phyloP scores from a whole-genome alignment of 1,284 basidiomycete genomes.

The Gymnopus androsaceus region DNA sequence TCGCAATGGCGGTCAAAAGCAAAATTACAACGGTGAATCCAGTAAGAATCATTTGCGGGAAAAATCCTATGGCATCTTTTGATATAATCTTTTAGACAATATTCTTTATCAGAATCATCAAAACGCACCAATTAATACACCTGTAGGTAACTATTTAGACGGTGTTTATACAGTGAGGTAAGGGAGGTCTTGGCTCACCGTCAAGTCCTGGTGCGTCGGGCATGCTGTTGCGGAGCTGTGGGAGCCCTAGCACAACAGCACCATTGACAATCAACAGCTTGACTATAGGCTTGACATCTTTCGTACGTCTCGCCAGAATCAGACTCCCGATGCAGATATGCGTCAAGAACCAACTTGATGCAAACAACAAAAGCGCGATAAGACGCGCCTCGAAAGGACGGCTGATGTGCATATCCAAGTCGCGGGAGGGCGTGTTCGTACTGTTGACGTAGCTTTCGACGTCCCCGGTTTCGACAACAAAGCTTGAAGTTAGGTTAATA shows the following conservation, averaged over 20 bases:
- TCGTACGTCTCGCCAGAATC: conserved; percentile 40
- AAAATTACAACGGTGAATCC: conserved; percentile 42
- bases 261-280: conserved; percentile 43
- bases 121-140: conserved; percentile 48
- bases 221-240: conserved; percentile 56
- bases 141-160: conserved; percentile 26
- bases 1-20: conserved; percentile 43
- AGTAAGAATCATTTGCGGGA: conserved; percentile 57
- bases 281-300: conserved; percentile 33
- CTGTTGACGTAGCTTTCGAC: conserved; percentile 39
- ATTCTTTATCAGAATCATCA: neutral
- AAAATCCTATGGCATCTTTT: conserved; percentile 55
- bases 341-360: conserved; percentile 53
- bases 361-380: conserved; percentile 50
- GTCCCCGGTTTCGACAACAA: conserved; percentile 45
- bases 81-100: conserved; percentile 4
- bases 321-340: conserved; percentile 51
- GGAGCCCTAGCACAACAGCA: conserved; percentile 47
- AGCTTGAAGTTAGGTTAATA: conserved; percentile 49
- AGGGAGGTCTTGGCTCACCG: conserved; percentile 35
- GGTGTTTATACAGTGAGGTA: too few species aligned
- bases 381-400: conserved; percentile 47
- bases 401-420: conserved; percentile 45
- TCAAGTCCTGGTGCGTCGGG: conserved; percentile 59
- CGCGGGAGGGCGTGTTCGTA: conserved; percentile 23